phyloP scores from a whole-genome alignment of 2,329 filamentous ascomycete species.

The Penicillium hesseltinei region DNA sequence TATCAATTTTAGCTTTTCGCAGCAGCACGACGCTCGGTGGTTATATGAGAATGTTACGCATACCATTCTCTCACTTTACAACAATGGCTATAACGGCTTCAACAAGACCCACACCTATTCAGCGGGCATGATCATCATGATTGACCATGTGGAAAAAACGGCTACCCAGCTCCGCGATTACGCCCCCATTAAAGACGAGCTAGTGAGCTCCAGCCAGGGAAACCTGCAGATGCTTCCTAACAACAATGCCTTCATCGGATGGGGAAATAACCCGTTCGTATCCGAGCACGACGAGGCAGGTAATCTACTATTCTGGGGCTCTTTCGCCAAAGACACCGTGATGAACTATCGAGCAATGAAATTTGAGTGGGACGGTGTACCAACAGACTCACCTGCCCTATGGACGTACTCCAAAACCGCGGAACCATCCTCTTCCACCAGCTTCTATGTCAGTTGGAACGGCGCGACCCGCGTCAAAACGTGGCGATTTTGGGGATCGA shows the following conservation, averaged over 20 bases:
- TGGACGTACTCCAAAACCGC: constrained; percentile 38
- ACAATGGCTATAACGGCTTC: constrained; percentile 45
- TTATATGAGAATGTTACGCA: constrained; percentile 40
- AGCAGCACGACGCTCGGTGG: constrained; percentile 45
- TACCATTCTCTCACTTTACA: constrained; percentile 40
- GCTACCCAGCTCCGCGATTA: constrained; percentile 37
- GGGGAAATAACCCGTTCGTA: constrained; percentile 43
- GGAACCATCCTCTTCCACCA: constrained; percentile 28
- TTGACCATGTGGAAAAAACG: constrained; percentile 38
- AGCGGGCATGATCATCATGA: constrained; percentile 40
- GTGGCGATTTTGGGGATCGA: constrained; percentile 38
- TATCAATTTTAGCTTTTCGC: constrained; percentile 44
- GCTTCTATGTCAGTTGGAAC: constrained; percentile 43
- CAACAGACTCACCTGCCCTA: constrained; percentile 42
- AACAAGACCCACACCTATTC: constrained; percentile 41
- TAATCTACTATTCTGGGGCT: constrained; percentile 39
- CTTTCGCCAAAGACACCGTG: constrained; percentile 32
- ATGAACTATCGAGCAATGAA: constrained; percentile 47
- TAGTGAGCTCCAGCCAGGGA: constrained; percentile 41
- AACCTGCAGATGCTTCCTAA: constrained; percentile 41
- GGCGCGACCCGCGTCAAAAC: constrained; percentile 39
- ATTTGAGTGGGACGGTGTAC: constrained; percentile 43
- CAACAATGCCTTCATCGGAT: constrained; percentile 41
- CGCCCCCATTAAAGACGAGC: constrained; percentile 20
- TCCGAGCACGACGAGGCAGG: constrained; percentile 42